Conservation (phyloP, 192 early-diverging fungal genomes). For the Linderina pennispora region DNA sequence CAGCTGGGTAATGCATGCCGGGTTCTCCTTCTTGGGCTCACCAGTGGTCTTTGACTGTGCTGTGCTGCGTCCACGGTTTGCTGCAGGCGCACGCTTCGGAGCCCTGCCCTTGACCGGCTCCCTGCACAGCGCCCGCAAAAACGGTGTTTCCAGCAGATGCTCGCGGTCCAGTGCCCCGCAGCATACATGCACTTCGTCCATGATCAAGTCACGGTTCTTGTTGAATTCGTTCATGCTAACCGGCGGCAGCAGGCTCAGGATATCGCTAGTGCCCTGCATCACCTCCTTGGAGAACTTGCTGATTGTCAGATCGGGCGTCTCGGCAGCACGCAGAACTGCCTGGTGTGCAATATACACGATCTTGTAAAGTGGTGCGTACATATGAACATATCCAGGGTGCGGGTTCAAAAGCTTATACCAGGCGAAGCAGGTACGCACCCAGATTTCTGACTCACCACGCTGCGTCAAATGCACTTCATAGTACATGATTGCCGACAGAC, state of each 20-base stretch:
- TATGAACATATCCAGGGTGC: conserved; percentile 16
- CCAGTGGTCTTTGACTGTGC: background rate
- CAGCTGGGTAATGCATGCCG: conserved; percentile 38
- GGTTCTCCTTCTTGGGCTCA: conserved; percentile 35
- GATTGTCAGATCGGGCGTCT: conserved; percentile 3
- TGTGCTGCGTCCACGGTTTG: background rate
- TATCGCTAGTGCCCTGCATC: conserved; percentile 10
- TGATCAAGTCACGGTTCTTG: conserved; percentile 26
- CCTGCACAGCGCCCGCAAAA: conserved; percentile 27
- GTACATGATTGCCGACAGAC: conserved; percentile 34
- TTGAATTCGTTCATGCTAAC: conserved; percentile 22
- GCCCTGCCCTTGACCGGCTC: background rate
- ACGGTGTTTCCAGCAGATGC: conserved; percentile 17
- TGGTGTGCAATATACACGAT: conserved; percentile 38
- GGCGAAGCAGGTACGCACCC: conserved; percentile 43
- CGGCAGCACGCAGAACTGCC: conserved; percentile 12
- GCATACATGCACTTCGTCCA: conserved; percentile 34
- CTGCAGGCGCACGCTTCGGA: background rate
- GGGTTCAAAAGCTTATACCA: conserved; percentile 46
- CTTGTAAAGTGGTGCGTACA: conserved; percentile 28
- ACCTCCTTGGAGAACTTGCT: conserved; percentile 17
- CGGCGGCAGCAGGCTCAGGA: conserved; percentile 12
- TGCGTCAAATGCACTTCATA: conserved; percentile 26
- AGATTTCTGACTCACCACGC: conserved; percentile 28
- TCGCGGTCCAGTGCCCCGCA: conserved; percentile 10